phyloP scores from a whole-genome alignment of 805 yeast species.

The Metschnikowia similis region DNA sequence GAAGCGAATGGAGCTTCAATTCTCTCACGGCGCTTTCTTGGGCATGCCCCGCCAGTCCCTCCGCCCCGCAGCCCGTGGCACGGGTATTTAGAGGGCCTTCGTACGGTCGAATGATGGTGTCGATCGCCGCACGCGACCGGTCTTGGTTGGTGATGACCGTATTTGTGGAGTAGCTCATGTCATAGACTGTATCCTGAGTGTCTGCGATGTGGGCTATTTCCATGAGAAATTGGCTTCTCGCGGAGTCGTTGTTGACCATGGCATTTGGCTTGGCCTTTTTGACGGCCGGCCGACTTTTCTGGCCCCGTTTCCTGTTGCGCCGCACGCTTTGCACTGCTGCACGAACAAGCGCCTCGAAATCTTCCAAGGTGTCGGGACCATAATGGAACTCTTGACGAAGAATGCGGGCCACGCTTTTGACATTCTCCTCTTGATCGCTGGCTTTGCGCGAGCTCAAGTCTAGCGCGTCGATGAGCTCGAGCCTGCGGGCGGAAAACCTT shows the following conservation, averaged over 20 bases:
- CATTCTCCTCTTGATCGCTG: constrained; percentile 84
- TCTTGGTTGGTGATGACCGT: constrained; percentile 30
- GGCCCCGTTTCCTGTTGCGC: constrained; percentile 73
- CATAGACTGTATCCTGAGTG: constrained; percentile 29
- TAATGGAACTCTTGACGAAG: constrained; percentile 76
- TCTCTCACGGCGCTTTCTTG: constrained; percentile 8
- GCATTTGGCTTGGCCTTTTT: constrained; percentile 5
- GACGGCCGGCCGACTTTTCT: constrained; percentile 24
- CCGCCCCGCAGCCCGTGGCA: background rate
- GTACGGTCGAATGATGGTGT: constrained; percentile 42
- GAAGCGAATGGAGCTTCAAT: constrained; percentile 7
- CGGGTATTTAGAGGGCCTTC: background rate
- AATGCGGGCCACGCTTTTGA: constrained; percentile 70
- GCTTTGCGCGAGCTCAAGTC: constrained; percentile 69
- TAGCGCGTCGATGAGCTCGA: constrained; percentile 81
- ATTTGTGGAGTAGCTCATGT: constrained; percentile 30
- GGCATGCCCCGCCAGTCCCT: background rate
- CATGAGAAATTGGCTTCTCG: constrained; percentile 23
- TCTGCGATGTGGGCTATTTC: constrained; percentile 35
- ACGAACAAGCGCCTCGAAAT: constrained; percentile 84
- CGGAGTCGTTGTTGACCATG: background rate
- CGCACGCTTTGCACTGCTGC: constrained; percentile 94
- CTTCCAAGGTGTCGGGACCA: constrained; percentile 52
- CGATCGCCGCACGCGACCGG: constrained; percentile 45
- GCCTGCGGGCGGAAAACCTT: constrained; percentile 80